These are phyloP conservation scores for Neurospora sublineolata DNA, from an alignment of 495 filamentous ascomycete species.

Conservation along the genomic window DNA sequence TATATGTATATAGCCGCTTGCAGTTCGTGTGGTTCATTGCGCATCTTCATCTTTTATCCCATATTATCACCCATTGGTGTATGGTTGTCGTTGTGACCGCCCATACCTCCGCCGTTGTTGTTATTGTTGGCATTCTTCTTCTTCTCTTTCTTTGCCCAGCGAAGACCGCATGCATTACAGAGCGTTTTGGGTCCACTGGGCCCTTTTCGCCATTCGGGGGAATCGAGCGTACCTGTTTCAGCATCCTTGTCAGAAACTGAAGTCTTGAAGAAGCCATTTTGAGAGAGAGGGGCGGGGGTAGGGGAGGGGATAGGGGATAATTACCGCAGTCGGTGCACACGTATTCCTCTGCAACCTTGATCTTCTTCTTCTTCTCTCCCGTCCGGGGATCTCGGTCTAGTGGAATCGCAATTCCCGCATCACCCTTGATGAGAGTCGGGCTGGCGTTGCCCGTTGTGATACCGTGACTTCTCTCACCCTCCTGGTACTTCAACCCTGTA, in stretches of 20 bases:
- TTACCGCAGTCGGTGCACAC: slow-evolving; percentile 88
- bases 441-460: slow-evolving; percentile 77
- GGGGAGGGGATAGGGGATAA: not conserved
- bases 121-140: slow-evolving; percentile 32
- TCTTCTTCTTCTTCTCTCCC: slow-evolving; percentile 75
- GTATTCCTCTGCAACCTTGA: slow-evolving; percentile 86
- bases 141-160: slow-evolving; percentile 74
- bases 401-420: slow-evolving; percentile 74
- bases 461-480: slow-evolving; percentile 80
- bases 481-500: slow-evolving; percentile 76
- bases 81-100: not conserved
- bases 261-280: not conserved
- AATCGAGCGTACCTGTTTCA: slow-evolving; percentile 59
- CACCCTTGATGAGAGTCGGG: slow-evolving; percentile 71
- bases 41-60: slow-evolving; percentile 4
- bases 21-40: not conserved
- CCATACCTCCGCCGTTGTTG: not conserved
- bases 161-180: slow-evolving; percentile 91
- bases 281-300: not conserved
- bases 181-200: slow-evolving; percentile 89
- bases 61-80: slow-evolving; percentile 1
- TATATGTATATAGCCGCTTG: not conserved
- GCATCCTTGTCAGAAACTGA: not conserved
- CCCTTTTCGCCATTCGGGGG: slow-evolving; percentile 94
- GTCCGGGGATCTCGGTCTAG: slow-evolving; percentile 57